Evolutionary conservation across 208 protist genomes (phyloP), one percentile per base, ranked within the genome.

Genomic region (Wallacemonas collosoma): DNA sequence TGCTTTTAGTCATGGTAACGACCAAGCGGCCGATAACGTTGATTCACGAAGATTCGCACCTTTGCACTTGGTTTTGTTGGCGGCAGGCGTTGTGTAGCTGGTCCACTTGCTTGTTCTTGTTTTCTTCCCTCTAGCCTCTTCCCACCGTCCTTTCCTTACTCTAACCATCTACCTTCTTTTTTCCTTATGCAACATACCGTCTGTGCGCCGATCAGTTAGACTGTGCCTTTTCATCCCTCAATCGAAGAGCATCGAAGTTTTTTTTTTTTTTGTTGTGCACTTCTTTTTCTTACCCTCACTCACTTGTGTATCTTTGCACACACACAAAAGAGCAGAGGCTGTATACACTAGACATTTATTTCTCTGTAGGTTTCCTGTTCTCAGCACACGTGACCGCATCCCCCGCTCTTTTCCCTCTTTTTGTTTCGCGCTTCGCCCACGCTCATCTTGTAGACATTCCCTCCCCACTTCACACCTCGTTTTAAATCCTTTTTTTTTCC

Each of bases 151-250:
- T 57, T 8, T 57, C 14, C 53, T n/a, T 57, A 7, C 15, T n/a
- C 53, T 1, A 26, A 26, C 26, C 26, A 26, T 26, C 26, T 26
- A 0, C 26, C 0, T 26, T 26, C 26, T 26, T 26, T 26, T 26
- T 15, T 53, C 48, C 48, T 53, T 53, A 1, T 53, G 11, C 48
- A 26, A 26, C 26, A 26, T 26, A 26, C 26, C 26, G 26, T 26
- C 48, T 53, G 48, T 15, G 48, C 48, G 48, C 48, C 8, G 48
- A 53, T 53, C 53, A 57, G 53, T 35, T 57, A 57, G 53, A 57
- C 53, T 57, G 53, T 57, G 2, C 17, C 14, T 57, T 50, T 50
- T 12, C 45, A 50, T 12, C 45, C 45, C 45, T 50, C 45, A 53
- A 53, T 15, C 48, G 48, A 66, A 14, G 47, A 36, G 0, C 1